These are phyloP conservation scores for Chytriomyces confervae DNA, from an alignment of 192 early-diverging fungal species.

Conservation along the genomic window DNA sequence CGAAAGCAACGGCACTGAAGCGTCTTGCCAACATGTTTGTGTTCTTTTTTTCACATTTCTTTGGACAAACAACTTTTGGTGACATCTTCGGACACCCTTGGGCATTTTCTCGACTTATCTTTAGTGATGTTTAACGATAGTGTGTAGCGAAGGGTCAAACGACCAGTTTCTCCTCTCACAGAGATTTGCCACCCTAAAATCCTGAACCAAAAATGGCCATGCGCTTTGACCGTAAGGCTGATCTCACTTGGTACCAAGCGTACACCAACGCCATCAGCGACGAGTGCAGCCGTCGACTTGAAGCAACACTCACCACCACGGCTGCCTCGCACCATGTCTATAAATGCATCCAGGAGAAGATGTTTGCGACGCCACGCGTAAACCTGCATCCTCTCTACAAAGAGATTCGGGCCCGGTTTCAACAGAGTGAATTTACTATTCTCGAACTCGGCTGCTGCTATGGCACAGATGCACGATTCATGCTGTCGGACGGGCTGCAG, in stretches of 20 bases:
- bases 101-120: too few species aligned
- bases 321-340: background rate
- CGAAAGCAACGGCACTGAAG: too few species aligned
- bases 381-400: background rate
- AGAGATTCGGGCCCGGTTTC: background rate
- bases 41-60: too few species aligned
- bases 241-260: background rate
- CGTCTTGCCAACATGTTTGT: too few species aligned
- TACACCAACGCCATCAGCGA: background rate
- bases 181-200: background rate
- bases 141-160: too few species aligned
- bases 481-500: constrained; percentile 2
- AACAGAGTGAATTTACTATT: background rate
- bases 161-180: too few species aligned
- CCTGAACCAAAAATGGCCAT: background rate
- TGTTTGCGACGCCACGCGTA: constrained; percentile 13
- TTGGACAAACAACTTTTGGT: too few species aligned
- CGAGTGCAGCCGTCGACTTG: background rate
- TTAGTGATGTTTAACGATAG: too few species aligned
- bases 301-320: background rate
- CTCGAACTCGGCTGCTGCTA: constrained; percentile 26
- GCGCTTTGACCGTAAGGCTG: background rate
- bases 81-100: too few species aligned
- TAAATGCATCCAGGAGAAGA: constrained; percentile 3
- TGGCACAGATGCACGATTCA: constrained; percentile 15